Conservation (phyloP, 2,329 filamentous ascomycete genomes). For the Rosellinia necatrix region DNA sequence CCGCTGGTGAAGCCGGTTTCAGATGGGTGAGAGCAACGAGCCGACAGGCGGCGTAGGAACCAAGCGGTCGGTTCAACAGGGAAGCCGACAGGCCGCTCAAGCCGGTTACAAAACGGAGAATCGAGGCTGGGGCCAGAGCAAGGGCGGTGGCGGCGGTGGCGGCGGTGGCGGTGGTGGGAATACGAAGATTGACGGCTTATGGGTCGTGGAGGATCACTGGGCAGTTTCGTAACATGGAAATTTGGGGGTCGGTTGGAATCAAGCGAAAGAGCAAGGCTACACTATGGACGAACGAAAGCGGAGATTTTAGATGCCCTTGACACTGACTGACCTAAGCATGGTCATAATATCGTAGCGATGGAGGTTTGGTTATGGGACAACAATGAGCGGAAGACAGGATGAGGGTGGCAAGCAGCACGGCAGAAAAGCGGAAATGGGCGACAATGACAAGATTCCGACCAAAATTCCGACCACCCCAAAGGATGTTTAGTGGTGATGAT, state of each 20-base stretch:
- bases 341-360: too few species aligned
- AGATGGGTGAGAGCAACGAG: neutral
- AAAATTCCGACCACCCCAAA: too few species aligned
- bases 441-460: slow-evolving; percentile 1
- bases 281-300: slow-evolving; percentile 6
- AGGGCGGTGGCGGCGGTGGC: neutral
- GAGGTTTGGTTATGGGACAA: neutral
- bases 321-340: too few species aligned
- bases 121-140: neutral
- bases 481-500: too few species aligned
- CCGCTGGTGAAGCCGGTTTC: neutral
- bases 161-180: neutral
- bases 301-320: too few species aligned
- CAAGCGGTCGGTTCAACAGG: too few species aligned
- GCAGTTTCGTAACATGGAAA: slow-evolving; percentile 5
- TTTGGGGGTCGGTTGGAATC: neutral
- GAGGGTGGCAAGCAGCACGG: neutral
- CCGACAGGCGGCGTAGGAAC: too few species aligned
- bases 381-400: slow-evolving; percentile 10
- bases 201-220: neutral
- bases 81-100: neutral
- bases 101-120: neutral
- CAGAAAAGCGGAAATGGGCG: slow-evolving; percentile 6
- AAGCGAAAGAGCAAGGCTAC: slow-evolving; percentile 1
- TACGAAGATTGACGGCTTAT: slow-evolving; percentile 13